Evolutionary conservation across 495 filamentous ascomycete genomes (phyloP).

Genomic region (Staphylotrichum longicolle): DNA sequence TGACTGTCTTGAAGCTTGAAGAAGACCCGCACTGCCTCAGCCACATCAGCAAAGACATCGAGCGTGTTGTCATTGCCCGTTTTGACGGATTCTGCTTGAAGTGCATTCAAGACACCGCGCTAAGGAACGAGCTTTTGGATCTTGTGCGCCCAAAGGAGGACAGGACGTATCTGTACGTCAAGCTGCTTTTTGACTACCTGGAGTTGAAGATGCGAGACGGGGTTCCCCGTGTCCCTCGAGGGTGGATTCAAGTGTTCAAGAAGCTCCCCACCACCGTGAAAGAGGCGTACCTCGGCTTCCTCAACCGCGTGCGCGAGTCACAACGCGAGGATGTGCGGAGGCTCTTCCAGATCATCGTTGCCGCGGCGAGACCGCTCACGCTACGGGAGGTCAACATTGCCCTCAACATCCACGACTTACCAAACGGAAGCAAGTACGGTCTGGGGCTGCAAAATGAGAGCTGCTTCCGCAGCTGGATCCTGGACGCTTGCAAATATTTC

Average conservation of each 20-base stretch:
- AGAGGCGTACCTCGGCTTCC: conserved; percentile 23
- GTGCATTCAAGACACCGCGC: conserved; percentile 20
- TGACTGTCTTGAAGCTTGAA: conserved; percentile 14
- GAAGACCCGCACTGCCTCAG: conserved; percentile 24
- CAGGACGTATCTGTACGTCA: conserved; percentile 26
- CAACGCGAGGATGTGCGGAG: conserved; percentile 23
- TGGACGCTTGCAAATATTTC: conserved; percentile 36
- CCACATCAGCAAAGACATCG: conserved; percentile 26
- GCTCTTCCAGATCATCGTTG: conserved; percentile 25
- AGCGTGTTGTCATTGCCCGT: conserved; percentile 19
- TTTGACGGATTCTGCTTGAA: conserved; percentile 23
- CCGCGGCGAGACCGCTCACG: conserved; percentile 22
- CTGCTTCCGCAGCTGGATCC: conserved; percentile 26
- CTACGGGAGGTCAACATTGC: conserved; percentile 28
- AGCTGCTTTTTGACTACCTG: conserved; percentile 26
- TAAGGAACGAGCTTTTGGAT: conserved; percentile 20
- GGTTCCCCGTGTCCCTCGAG: conserved; percentile 19
- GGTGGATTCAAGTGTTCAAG: conserved; percentile 25
- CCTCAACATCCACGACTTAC: conserved; percentile 25
- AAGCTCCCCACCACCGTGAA: conserved; percentile 23
- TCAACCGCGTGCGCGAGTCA: conserved; percentile 18
- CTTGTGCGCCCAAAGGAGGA: conserved; percentile 21
- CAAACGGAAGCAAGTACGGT: conserved; percentile 17
- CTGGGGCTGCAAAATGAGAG: conserved; percentile 21
- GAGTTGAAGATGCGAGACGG: conserved; percentile 23